A percentile compares a stretch with the other conserved stretches of the same genome.
phyloP scores from a whole-genome alignment of 1,139 yeast species.

The Candida albicans region DNA sequence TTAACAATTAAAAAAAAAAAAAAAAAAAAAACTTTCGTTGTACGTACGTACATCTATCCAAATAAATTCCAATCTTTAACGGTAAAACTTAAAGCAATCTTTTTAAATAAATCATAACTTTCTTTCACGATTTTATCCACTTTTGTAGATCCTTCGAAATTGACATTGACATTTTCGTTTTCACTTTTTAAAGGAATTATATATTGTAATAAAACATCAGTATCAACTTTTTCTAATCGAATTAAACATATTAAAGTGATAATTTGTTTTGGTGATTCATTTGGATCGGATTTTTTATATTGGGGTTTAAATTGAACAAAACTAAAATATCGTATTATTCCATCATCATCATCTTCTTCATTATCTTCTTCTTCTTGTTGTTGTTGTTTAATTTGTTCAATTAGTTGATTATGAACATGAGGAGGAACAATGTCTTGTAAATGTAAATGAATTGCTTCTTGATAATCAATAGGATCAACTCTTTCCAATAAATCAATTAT shows the following conservation, averaged over 20 bases:
- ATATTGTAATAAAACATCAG: constrained; percentile 65
- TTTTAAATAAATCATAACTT: constrained; percentile 19
- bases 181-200: constrained; percentile 47
- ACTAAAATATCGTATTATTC: constrained; percentile 9
- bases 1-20: neutral
- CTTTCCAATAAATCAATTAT: constrained; percentile 72
- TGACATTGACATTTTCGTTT: constrained; percentile 11
- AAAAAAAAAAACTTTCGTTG: too few species aligned
- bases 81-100: constrained; percentile 19
- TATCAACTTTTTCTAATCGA: constrained; percentile 47
- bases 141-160: constrained; percentile 12
- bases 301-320: constrained; percentile 10
- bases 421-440: constrained; percentile 36
- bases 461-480: constrained; percentile 39
- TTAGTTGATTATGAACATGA: constrained; percentile 5
- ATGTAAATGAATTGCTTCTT: constrained; percentile 40
- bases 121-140: constrained; percentile 16
- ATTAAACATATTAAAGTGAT: constrained; percentile 45
- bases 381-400: too few species aligned
- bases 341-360: constrained; percentile 6
- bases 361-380: too few species aligned
- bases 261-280: constrained; percentile 9
- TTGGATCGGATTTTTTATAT: constrained; percentile 5
- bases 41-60: constrained; percentile 11
- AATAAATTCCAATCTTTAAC: constrained; percentile 32